Conservation (phyloP, 192 early-diverging fungal species). For the Spizellomyces punctatus region DNA sequence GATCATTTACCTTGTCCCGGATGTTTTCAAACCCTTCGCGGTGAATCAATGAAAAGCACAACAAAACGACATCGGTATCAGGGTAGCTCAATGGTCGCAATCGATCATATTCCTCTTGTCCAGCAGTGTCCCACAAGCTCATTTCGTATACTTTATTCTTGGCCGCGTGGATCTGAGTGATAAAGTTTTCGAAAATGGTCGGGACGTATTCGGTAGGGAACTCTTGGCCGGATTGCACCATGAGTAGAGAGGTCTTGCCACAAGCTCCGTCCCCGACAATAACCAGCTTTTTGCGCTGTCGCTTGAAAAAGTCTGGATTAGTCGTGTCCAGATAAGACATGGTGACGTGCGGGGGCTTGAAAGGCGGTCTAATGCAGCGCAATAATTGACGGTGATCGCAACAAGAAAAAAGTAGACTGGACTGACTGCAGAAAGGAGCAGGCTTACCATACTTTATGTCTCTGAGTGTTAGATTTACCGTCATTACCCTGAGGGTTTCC, state of each 20-base stretch:
- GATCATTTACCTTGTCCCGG: slow-evolving; percentile 52
- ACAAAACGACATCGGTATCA: slow-evolving; percentile 76
- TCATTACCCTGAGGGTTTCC: too few species aligned
- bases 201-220: slow-evolving; percentile 68
- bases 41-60: slow-evolving; percentile 78
- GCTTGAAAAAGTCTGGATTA: neutral
- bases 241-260: slow-evolving; percentile 61
- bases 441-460: too few species aligned
- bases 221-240: slow-evolving; percentile 50
- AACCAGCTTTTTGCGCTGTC: slow-evolving; percentile 47
- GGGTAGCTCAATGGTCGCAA: slow-evolving; percentile 91
- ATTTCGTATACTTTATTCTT: slow-evolving; percentile 23
- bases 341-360: too few species aligned
- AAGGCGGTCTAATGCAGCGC: too few species aligned
- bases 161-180: slow-evolving; percentile 28
- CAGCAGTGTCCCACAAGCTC: slow-evolving; percentile 79
- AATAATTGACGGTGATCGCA: too few species aligned
- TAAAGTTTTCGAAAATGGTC: slow-evolving; percentile 72
- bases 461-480: too few species aligned
- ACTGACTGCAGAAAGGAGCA: too few species aligned
- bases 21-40: slow-evolving; percentile 84
- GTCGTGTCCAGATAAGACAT: neutral
- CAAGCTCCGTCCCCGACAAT: slow-evolving; percentile 60
- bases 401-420: too few species aligned
- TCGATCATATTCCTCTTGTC: slow-evolving; percentile 96